Percentiles rank a stretch among this genome's conserved stretches.
Evolutionary conservation across 1,139 yeast genomes (phyloP).

Genomic region (Candida sojae): DNA sequence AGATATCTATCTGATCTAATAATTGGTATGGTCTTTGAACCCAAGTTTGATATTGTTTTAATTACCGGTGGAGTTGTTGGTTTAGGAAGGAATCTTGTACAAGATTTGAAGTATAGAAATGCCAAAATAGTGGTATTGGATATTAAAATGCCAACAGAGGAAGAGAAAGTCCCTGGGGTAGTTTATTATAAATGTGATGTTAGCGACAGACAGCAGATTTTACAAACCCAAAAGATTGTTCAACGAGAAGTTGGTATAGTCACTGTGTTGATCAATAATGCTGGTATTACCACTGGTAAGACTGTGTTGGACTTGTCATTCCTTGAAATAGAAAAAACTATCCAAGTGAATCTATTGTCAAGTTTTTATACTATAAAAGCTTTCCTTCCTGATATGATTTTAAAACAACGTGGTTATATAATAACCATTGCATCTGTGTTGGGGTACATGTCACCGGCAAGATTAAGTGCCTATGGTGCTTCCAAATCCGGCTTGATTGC

Average conservation of each 20-base stretch:
- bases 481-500: constrained; percentile 85
- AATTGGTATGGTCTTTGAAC: constrained; percentile 54
- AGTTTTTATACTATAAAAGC: constrained; percentile 69
- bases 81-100: constrained; percentile 66
- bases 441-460: constrained; percentile 84
- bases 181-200: constrained; percentile 70
- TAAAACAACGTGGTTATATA: constrained; percentile 66
- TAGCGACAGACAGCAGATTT: constrained; percentile 47
- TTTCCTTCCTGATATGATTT: constrained; percentile 73
- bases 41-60: constrained; percentile 58
- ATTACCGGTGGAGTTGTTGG: constrained; percentile 86
- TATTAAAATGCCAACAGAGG: constrained; percentile 39
- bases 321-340: constrained; percentile 59
- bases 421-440: constrained; percentile 81
- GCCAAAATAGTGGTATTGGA: constrained; percentile 68
- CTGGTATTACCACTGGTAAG: constrained; percentile 70
- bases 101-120: constrained; percentile 37
- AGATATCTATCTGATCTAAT: constrained; percentile 34
- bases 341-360: constrained; percentile 68
- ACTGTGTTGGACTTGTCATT: constrained; percentile 53
- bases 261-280: constrained; percentile 76
- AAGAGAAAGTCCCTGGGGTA: constrained; percentile 39
- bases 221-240: constrained; percentile 37
- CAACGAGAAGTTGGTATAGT: constrained; percentile 55
- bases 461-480: constrained; percentile 83